phyloP scores from a whole-genome alignment of 2,329 filamentous ascomycete species.

The Penicillium sp. region DNA sequence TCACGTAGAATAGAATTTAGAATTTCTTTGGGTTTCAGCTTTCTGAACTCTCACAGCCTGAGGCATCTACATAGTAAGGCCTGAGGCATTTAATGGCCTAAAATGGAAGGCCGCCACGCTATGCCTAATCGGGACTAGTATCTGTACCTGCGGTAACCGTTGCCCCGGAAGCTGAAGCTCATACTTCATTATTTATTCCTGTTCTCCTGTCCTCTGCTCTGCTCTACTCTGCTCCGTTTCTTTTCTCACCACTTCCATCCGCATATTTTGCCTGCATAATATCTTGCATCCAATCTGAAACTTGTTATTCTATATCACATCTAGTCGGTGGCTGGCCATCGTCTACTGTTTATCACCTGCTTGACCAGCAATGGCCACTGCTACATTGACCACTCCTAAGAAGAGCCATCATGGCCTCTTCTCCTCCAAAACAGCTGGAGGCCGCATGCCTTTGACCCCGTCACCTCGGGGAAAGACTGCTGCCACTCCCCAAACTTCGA shows the following conservation, averaged over 20 bases:
- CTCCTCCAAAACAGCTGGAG: slow-evolving; percentile 85
- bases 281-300: slow-evolving; percentile 22
- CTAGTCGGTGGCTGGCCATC: slow-evolving; percentile 16
- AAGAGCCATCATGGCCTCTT: slow-evolving; percentile 95
- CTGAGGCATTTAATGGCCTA: too few relatives aligned
- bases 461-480: slow-evolving; percentile 62
- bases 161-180: slow-evolving; percentile 38
- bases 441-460: slow-evolving; percentile 88
- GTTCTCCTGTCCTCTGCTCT: slow-evolving; percentile 13
- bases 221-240: slow-evolving; percentile 11
- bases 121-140: slow-evolving; percentile 37
- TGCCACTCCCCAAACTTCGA: slow-evolving; percentile 43
- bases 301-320: slow-evolving; percentile 14
- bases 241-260: slow-evolving; percentile 15
- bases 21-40: background rate
- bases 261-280: slow-evolving; percentile 2
- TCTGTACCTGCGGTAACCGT: slow-evolving; percentile 36
- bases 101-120: too few relatives aligned
- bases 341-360: slow-evolving; percentile 18
- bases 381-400: slow-evolving; percentile 78
- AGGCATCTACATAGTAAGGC: too few relatives aligned
- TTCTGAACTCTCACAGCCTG: background rate
- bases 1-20: background rate
- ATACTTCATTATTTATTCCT: slow-evolving; percentile 36
- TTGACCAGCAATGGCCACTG: slow-evolving; percentile 64